A percentile compares a stretch with the other conserved stretches of the same genome.
Conservation (phyloP, 2,329 filamentous ascomycete species). For the Xenoacremonium recifei region DNA sequence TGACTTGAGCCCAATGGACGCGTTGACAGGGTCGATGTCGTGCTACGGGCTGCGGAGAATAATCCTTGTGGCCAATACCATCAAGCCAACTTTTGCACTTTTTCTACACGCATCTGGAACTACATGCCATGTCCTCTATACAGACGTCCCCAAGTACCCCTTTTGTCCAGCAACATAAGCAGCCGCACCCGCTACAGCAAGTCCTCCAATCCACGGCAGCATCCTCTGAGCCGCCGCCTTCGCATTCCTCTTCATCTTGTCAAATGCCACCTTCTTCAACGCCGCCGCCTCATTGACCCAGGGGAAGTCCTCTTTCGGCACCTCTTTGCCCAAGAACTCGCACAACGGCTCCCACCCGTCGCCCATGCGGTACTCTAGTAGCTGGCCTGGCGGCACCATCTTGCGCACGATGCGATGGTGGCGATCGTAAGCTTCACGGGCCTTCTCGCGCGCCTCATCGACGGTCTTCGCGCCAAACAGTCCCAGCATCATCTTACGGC, state of each 20-base stretch:
- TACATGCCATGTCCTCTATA: too few species aligned
- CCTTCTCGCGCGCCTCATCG: slow-evolving; percentile 20
- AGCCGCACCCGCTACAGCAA: slow-evolving; percentile 9
- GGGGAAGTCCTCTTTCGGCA: slow-evolving; percentile 31
- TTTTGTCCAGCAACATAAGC: neutral
- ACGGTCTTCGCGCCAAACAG: slow-evolving; percentile 22
- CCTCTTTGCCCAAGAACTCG: slow-evolving; percentile 31
- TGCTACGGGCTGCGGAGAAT: too few species aligned
- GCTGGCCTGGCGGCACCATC: slow-evolving; percentile 19
- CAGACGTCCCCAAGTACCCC: too few species aligned
- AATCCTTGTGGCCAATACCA: too few species aligned
- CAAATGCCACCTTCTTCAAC: slow-evolving; percentile 9
- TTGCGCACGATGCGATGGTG: slow-evolving; percentile 29
- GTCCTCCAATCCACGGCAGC: slow-evolving; percentile 17
- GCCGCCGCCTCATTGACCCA: slow-evolving; percentile 29
- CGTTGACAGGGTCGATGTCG: too few species aligned
- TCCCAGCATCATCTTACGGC: slow-evolving; percentile 27
- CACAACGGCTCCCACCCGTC: slow-evolving; percentile 38
- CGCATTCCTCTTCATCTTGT: slow-evolving; percentile 6
- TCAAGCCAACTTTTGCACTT: too few species aligned
- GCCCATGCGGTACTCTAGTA: slow-evolving; percentile 31
- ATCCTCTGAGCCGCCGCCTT: slow-evolving; percentile 4
- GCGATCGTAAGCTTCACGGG: slow-evolving; percentile 23
- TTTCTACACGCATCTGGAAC: too few species aligned
- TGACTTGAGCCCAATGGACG: too few species aligned